Conservation (phyloP, 2,329 filamentous ascomycete genomes). For the Pseudopyrenochaeta lycopersici region DNA sequence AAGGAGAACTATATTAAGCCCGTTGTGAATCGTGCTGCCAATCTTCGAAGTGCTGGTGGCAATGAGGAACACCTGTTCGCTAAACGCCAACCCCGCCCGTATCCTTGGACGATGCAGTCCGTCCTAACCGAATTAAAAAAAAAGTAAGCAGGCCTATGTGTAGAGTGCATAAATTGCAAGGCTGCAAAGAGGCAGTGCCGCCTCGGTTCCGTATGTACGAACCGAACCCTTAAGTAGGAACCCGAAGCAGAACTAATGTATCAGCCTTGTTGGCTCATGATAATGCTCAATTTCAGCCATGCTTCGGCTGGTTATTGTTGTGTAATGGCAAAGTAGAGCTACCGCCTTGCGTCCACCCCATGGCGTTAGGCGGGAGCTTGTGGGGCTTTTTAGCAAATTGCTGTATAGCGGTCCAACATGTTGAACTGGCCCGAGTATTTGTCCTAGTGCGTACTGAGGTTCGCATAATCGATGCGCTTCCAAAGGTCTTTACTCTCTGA, state of each 20-base stretch:
- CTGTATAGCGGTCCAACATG: not conserved
- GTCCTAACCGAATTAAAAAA: not conserved
- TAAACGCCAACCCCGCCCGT: constrained; percentile 5
- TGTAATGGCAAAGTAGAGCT: constrained; percentile 3
- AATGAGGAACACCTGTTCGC: constrained; percentile 2
- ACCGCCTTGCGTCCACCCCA: not conserved
- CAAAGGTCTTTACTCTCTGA: not conserved
- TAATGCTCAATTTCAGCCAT: not conserved
- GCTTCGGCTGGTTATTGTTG: not conserved
- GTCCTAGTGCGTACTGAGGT: not conserved
- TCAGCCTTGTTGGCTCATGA: no score
- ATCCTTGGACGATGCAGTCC: not conserved
- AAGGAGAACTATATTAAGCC: no score
- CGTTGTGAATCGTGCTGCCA: no score
- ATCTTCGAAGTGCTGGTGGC: not conserved
- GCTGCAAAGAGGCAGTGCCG: not conserved
- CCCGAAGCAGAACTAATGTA: no score
- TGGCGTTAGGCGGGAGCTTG: not conserved
- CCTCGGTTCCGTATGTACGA: no score
- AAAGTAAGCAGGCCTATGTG: not conserved
- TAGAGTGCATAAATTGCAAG: not conserved
- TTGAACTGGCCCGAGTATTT: not conserved
- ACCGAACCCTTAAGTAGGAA: no score
- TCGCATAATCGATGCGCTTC: not conserved
- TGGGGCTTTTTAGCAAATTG: not conserved